These are phyloP conservation scores for Neckera pumila DNA, from an alignment of 225 moss, liverwort and hornwort species.

Conservation along the genomic window DNA sequence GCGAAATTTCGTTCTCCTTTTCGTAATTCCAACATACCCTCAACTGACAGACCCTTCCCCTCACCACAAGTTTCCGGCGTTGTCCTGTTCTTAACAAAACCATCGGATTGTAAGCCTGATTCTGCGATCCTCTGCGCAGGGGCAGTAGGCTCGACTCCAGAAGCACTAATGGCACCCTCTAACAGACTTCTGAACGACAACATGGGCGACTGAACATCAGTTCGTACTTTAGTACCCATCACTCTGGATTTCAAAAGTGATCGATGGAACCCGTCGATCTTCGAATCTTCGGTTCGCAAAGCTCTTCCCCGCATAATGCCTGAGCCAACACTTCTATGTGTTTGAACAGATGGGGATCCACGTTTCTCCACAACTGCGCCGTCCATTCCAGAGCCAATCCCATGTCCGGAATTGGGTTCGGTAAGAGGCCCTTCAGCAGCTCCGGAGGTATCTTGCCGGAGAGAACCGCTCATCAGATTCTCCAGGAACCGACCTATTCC, in stretches of 20 bases:
- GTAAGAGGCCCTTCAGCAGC: conserved; percentile 3
- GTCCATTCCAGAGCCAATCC: not conserved
- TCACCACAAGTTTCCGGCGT: not conserved
- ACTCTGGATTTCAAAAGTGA: conserved; percentile 1
- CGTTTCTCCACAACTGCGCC: not conserved
- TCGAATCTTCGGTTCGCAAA: conserved; percentile 1
- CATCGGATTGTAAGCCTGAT: not conserved
- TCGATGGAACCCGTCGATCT: not conserved
- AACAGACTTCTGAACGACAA: conserved; percentile 30
- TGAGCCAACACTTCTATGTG: not conserved
- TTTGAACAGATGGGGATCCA: not conserved
- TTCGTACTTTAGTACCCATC: not conserved
- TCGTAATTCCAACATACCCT: not conserved
- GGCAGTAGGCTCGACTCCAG: not conserved
- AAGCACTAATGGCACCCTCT: conserved; percentile 25
- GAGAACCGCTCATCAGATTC: not conserved
- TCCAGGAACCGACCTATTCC: conserved; percentile 9
- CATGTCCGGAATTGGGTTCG: not conserved
- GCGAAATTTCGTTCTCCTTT: not conserved
- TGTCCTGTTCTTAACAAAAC: not conserved
- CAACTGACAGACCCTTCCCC: not conserved
- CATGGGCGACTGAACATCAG: not conserved
- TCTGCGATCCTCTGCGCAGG: not conserved
- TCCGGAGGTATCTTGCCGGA: conserved; percentile 17
- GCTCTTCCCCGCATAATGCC: conserved; percentile 4